Percentiles rank a stretch among this genome's conserved stretches.
Evolutionary conservation across 495 filamentous ascomycete species (phyloP).

Genomic region (Chaetomium fimeti): DNA sequence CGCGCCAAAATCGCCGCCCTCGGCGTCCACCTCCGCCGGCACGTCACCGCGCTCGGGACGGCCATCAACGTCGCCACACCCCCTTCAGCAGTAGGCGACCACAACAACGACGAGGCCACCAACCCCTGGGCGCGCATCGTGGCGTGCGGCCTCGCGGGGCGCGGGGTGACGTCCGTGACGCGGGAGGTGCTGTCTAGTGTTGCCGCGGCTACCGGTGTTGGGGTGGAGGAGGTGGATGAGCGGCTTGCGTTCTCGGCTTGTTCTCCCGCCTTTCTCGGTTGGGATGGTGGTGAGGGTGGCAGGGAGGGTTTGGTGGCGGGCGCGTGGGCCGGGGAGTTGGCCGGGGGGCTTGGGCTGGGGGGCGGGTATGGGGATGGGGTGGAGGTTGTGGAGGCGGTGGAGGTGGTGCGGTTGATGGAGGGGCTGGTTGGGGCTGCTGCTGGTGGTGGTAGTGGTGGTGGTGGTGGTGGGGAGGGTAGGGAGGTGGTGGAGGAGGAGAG

Average conservation of each 20-base stretch:
- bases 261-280: no score
- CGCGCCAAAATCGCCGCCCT: constrained; percentile 80
- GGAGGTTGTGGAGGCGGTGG: constrained; percentile 20
- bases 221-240: no score
- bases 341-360: constrained; percentile 29
- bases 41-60: constrained; percentile 83
- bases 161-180: constrained; percentile 67
- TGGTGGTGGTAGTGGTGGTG: constrained; percentile 21
- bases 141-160: constrained; percentile 80
- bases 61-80: constrained; percentile 75
- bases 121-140: constrained; percentile 65
- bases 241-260: neutral
- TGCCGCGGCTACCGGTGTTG: neutral
- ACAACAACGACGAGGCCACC: constrained; percentile 9
- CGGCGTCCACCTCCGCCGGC: constrained; percentile 80
- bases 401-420: constrained; percentile 28
- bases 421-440: constrained; percentile 8
- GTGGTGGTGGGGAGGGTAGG: constrained; percentile 20
- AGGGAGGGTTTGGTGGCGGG: constrained; percentile 19
- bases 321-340: constrained; percentile 32
- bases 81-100: neutral
- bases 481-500: constrained; percentile 21
- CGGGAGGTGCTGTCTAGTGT: constrained; percentile 26
- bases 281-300: neutral
- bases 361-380: constrained; percentile 23